Conservation (phyloP, 306 rosid species). For the Ammopiptanthus mongolicus region DNA sequence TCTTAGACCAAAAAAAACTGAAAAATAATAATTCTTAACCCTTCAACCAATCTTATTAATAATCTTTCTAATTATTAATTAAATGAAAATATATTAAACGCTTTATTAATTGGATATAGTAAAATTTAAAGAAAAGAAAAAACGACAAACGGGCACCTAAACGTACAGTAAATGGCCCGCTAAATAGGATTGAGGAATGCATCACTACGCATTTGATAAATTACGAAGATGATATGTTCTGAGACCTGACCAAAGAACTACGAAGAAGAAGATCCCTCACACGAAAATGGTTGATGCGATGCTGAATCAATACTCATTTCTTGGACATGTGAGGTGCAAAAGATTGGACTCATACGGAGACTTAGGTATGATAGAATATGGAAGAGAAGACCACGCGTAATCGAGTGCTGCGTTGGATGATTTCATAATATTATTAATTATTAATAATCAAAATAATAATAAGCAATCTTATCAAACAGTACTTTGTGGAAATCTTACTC, state of each 20-base stretch:
- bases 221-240: background rate
- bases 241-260: background rate
- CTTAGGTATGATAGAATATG: background rate
- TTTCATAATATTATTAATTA: background rate
- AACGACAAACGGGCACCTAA: background rate
- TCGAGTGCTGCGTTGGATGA: background rate
- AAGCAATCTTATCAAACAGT: background rate
- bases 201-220: background rate
- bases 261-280: background rate
- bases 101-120: too few relatives aligned
- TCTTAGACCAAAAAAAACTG: too few relatives aligned
- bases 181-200: background rate
- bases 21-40: too few relatives aligned
- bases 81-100: too few relatives aligned
- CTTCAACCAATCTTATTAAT: too few relatives aligned
- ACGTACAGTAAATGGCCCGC: background rate
- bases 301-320: background rate
- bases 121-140: background rate
- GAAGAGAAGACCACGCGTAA: background rate
- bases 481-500: background rate
- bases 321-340: background rate
- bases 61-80: too few relatives aligned
- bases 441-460: background rate
- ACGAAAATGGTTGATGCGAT: background rate
- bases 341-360: background rate